A percentile compares a stretch with the other conserved stretches of the same genome.
Conservation (phyloP, 495 filamentous ascomycete genomes). For the Tuber aestivum region DNA sequence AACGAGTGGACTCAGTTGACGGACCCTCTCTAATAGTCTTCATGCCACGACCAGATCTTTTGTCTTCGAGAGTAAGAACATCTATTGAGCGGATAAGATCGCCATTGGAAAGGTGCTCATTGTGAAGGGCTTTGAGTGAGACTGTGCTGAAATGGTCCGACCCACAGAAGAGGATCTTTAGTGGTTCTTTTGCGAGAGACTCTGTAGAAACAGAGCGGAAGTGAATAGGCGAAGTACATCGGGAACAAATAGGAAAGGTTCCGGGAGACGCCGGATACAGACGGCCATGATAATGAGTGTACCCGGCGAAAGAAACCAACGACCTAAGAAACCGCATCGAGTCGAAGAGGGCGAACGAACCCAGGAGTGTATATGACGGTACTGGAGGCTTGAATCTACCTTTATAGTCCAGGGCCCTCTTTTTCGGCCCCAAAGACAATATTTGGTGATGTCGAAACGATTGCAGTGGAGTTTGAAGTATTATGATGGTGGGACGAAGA, state of each 20-base stretch:
- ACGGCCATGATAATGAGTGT: neutral
- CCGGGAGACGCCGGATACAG: neutral
- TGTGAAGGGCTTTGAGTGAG: slow-evolving; percentile 65
- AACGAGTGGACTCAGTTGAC: slow-evolving; percentile 17
- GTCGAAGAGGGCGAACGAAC: neutral
- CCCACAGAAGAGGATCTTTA: slow-evolving; percentile 92
- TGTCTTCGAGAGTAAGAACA: slow-evolving; percentile 75
- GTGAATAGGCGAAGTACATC: neutral
- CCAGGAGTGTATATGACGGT: neutral
- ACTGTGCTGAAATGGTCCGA: slow-evolving; percentile 86
- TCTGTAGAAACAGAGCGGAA: slow-evolving; percentile 23
- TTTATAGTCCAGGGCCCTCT: neutral
- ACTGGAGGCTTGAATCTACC: neutral
- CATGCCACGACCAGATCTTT: slow-evolving; percentile 64
- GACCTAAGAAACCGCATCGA: neutral
- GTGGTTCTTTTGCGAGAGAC: slow-evolving; percentile 45
- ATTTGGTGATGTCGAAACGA: neutral
- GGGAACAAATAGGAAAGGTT: neutral
- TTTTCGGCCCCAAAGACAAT: neutral
- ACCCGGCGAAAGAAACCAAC: neutral
- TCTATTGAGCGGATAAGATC: slow-evolving; percentile 71
- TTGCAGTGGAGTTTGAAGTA: neutral
- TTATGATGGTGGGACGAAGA: neutral
- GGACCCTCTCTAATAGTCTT: slow-evolving; percentile 66
- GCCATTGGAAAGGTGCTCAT: slow-evolving; percentile 52